phyloP scores from a whole-genome alignment of 2,329 filamentous ascomycete genomes.

The Beauveria asiatica region DNA sequence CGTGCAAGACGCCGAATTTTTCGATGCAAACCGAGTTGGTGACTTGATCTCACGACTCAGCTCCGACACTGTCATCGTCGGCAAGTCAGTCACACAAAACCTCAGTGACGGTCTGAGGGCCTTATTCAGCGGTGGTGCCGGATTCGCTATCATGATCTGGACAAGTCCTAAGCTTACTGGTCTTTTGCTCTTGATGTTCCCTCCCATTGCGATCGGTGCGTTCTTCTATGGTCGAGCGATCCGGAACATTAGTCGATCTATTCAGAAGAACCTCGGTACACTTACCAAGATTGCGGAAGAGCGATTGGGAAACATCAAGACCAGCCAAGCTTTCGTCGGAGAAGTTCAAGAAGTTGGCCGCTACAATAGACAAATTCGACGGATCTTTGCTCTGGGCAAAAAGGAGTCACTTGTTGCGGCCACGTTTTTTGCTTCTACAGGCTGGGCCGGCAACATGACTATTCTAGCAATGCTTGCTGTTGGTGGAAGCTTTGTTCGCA shows the following conservation, averaged over 20 bases:
- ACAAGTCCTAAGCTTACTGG: constrained; percentile 85
- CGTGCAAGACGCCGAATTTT: constrained; percentile 97
- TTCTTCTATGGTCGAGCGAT: constrained; percentile 88
- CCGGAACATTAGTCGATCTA: constrained; percentile 79
- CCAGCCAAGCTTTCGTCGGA: constrained; percentile 90
- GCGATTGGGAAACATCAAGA: constrained; percentile 91
- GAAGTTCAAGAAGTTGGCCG: constrained; percentile 83
- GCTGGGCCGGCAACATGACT: constrained; percentile 93
- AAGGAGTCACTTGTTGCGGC: constrained; percentile 82
- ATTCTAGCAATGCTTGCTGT: constrained; percentile 85
- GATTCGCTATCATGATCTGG: constrained; percentile 91
- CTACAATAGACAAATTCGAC: constrained; percentile 87
- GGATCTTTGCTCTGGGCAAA: constrained; percentile 83
- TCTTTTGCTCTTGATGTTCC: constrained; percentile 77
- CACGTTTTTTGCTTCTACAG: constrained; percentile 79
- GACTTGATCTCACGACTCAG: constrained; percentile 92
- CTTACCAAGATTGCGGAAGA: constrained; percentile 97
- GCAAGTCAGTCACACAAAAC: constrained; percentile 97
- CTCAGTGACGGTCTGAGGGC: constrained; percentile 91
- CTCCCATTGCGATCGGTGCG: constrained; percentile 81
- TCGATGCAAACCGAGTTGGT: constrained; percentile 93
- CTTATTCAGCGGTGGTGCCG: constrained; percentile 80
- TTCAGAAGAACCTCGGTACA: constrained; percentile 87
- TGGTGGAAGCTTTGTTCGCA: constrained; percentile 82
- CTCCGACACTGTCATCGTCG: constrained; percentile 94